Conservation (phyloP, 768 basidiomycete genomes). For the Suillus subaureus region DNA sequence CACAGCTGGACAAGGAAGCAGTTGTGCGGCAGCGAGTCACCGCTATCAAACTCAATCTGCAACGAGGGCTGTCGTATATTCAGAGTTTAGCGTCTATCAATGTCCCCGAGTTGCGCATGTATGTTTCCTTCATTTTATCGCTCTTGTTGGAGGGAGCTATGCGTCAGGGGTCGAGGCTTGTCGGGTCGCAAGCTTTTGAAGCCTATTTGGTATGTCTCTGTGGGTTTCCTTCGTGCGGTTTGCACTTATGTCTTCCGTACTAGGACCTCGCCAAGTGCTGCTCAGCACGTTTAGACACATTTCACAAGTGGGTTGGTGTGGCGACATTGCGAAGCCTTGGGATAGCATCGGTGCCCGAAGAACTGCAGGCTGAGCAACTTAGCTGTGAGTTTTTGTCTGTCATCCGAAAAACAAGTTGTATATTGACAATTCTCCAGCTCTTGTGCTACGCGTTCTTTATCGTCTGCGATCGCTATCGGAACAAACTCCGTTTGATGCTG, state of each 20-base stretch:
- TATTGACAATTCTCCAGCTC: slow-evolving; percentile 43
- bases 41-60: slow-evolving; percentile 52
- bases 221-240: neutral
- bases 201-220: slow-evolving; percentile 72
- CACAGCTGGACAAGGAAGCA: slow-evolving; percentile 82
- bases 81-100: slow-evolving; percentile 57
- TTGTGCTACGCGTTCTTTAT: slow-evolving; percentile 85
- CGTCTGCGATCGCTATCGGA: slow-evolving; percentile 81
- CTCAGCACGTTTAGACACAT: slow-evolving; percentile 71
- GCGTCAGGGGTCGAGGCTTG: slow-evolving; percentile 58
- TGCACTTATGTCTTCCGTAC: neutral
- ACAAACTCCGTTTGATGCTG: slow-evolving; percentile 78
- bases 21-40: slow-evolving; percentile 63
- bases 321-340: slow-evolving; percentile 79
- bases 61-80: slow-evolving; percentile 72
- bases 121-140: slow-evolving; percentile 59
- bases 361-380: slow-evolving; percentile 71
- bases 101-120: slow-evolving; percentile 53
- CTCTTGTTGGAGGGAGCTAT: slow-evolving; percentile 71
- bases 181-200: slow-evolving; percentile 64
- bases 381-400: slow-evolving; percentile 28
- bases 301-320: slow-evolving; percentile 76
- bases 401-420: neutral
- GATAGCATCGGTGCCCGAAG: slow-evolving; percentile 67
- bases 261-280: slow-evolving; percentile 71